Percentiles rank a stretch among this genome's conserved stretches.
These are phyloP conservation scores for Huntiella savannae DNA, from an alignment of 2,329 filamentous ascomycete genomes.

Conservation along the genomic window DNA sequence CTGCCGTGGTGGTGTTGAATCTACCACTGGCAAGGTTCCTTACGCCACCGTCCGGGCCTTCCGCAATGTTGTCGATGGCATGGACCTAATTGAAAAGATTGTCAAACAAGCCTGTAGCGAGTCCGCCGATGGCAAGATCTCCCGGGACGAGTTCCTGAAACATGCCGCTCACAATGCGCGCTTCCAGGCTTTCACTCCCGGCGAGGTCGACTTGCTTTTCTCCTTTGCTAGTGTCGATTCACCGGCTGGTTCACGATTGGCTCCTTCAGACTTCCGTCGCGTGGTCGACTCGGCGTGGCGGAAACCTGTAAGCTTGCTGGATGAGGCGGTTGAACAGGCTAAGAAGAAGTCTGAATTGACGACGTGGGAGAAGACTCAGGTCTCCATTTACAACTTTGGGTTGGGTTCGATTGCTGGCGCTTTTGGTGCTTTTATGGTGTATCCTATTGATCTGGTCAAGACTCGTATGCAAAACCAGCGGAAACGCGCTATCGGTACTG, in stretches of 20 bases:
- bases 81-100: slow-evolving; percentile 92
- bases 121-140: slow-evolving; percentile 81
- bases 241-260: slow-evolving; percentile 48
- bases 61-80: slow-evolving; percentile 93
- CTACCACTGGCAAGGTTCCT: slow-evolving; percentile 75
- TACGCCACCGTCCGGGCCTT: slow-evolving; percentile 96
- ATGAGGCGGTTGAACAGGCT: slow-evolving; percentile 12
- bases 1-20: slow-evolving; percentile 44
- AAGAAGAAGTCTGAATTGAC: slow-evolving; percentile 20
- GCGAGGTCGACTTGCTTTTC: slow-evolving; percentile 97
- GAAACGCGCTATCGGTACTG: slow-evolving; percentile 53
- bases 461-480: slow-evolving; percentile 97
- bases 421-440: slow-evolving; percentile 98
- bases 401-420: slow-evolving; percentile 82
- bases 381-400: slow-evolving; percentile 76
- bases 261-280: slow-evolving; percentile 73
- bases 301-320: slow-evolving; percentile 28
- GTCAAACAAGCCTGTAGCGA: slow-evolving; percentile 70
- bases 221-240: slow-evolving; percentile 91
- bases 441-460: slow-evolving; percentile 96
- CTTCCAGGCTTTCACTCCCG: slow-evolving; percentile 91
- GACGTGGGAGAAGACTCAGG: slow-evolving; percentile 22
- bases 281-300: slow-evolving; percentile 90
- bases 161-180: slow-evolving; percentile 80
- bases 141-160: slow-evolving; percentile 80